Conservation (phyloP, 495 filamentous ascomycete species). For the Ramalina intermedia region DNA sequence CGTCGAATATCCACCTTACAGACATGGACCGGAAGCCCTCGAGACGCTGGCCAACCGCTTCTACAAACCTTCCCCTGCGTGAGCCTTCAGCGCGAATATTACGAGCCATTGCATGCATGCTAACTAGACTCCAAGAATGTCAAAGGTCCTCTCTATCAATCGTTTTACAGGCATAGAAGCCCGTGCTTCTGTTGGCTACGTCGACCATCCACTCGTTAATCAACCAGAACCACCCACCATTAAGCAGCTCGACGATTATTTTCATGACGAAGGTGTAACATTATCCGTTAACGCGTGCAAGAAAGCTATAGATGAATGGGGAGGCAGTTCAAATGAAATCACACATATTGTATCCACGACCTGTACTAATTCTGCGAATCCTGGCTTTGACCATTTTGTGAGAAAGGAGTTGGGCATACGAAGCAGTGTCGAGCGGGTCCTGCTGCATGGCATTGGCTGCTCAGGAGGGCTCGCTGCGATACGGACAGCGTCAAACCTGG, state of each 20-base stretch:
- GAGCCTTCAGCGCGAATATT: not conserved
- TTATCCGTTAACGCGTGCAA: conserved; percentile 40
- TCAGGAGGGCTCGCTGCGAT: conserved; percentile 49
- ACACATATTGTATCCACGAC: conserved; percentile 55
- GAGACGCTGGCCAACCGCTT: conserved; percentile 16
- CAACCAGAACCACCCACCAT: conserved; percentile 37
- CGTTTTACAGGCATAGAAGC: conserved; percentile 47
- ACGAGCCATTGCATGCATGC: not conserved
- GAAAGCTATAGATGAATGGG: conserved; percentile 44
- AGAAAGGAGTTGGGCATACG: conserved; percentile 37
- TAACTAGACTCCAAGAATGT: conserved; percentile 16
- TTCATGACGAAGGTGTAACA: conserved; percentile 42
- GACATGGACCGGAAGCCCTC: conserved; percentile 14
- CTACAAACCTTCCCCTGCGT: conserved; percentile 18
- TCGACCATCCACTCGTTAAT: conserved; percentile 43
- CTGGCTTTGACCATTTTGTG: conserved; percentile 52
- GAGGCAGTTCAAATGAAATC: conserved; percentile 32
- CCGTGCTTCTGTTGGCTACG: conserved; percentile 41
- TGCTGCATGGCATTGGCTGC: conserved; percentile 50
- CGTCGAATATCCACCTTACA: conserved; percentile 18
- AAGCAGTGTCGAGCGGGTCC: conserved; percentile 36
- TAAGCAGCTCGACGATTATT: conserved; percentile 36
- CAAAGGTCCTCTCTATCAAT: conserved; percentile 47
- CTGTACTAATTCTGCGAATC: conserved; percentile 53
- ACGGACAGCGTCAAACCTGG: conserved; percentile 45